Evolutionary conservation across 352 stramenopile species (phyloP), one percentile per base, ranked within the genome.

Genomic region (Achlya hypogyna): DNA sequence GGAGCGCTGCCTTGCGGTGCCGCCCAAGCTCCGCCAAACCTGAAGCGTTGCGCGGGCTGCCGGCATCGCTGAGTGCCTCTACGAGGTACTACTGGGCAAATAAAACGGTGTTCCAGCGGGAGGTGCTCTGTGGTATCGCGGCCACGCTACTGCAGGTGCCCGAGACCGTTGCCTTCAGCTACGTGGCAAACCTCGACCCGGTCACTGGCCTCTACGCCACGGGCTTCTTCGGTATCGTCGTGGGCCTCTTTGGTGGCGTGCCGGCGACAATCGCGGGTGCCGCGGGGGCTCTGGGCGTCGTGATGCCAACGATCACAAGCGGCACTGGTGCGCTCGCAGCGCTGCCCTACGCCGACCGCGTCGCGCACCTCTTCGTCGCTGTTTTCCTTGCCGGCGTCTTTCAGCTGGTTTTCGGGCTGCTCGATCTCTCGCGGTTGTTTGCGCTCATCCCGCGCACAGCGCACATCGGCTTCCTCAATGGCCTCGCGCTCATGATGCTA

Each of bases 401-500:
- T 5, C 87, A 98, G 77, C 78, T 97, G 22, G 29, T 87, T 0
- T 90, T 92, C 47, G 89, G 91, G 0, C 32, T 91, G 2, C 63
- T 96, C 4, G 81, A 80, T 2, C 72, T 98, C 18, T 95, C 88
- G 14, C 91, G 89, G 62, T 82, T 98, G 25, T 96, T 98, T 52
- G 78, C 88, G 8, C 85, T 98, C 68, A 90, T 98, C 49, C 91
- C 93, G 0, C 84, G 94, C 69, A 96, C 91, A 6, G 94, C 97
- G 10, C 97, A 98, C 81, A 86, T 98, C 35, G 94, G 94, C 4
- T 98, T 98, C 76, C 84, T 98, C 27, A 98, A 98, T 75, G 94
- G 95, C 2, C 78, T 98, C 35, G 84, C 91, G 2, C 68, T 98
- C 29, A 95, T 98, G 69, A 97, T 98, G 84, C 89, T 96, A 35